Conservation (phyloP, 164 flowering plant species). For the Magnolia sinica region DNA sequence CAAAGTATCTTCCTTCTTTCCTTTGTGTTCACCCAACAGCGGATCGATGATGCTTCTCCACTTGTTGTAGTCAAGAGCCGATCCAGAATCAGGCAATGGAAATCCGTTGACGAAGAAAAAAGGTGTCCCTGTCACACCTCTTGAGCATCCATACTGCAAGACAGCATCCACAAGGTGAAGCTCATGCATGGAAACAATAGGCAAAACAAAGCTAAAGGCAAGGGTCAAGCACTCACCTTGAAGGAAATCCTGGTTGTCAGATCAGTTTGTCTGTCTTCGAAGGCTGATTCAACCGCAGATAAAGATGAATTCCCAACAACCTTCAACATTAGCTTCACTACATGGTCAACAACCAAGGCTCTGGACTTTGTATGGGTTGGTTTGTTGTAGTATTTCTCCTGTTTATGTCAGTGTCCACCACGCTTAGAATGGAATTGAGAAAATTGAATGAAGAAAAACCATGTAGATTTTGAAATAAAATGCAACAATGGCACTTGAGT, state of each 20-base stretch:
- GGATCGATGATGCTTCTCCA: slow-evolving; percentile 77
- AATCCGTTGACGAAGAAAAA: slow-evolving; percentile 77
- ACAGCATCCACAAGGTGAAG: neutral
- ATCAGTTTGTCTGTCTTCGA: slow-evolving; percentile 52
- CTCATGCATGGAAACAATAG: neutral
- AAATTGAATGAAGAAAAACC: neutral
- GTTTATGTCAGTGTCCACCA: slow-evolving; percentile 16
- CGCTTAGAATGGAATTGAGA: neutral
- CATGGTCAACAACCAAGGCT: slow-evolving; percentile 33
- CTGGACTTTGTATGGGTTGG: slow-evolving; percentile 53
- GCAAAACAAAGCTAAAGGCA: neutral
- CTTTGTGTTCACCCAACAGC: slow-evolving; percentile 21
- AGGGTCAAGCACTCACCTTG: slow-evolving; percentile 39
- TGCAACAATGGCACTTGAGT: too few species aligned
- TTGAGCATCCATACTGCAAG: slow-evolving; percentile 76
- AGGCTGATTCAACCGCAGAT: slow-evolving; percentile 42
- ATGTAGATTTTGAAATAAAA: too few species aligned
- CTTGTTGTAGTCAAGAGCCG: slow-evolving; percentile 44
- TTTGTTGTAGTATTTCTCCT: slow-evolving; percentile 64
- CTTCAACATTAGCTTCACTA: slow-evolving; percentile 35
- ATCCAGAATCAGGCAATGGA: slow-evolving; percentile 46
- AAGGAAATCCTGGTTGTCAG: slow-evolving; percentile 60
- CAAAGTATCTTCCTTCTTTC: slow-evolving; percentile 9
- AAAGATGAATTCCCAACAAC: slow-evolving; percentile 47
- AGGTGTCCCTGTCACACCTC: slow-evolving; percentile 81